Base-by-base conservation (phyloP, 2,329 filamentous ascomycete genomes). In the Macroventuria anomochaeta region DNA sequence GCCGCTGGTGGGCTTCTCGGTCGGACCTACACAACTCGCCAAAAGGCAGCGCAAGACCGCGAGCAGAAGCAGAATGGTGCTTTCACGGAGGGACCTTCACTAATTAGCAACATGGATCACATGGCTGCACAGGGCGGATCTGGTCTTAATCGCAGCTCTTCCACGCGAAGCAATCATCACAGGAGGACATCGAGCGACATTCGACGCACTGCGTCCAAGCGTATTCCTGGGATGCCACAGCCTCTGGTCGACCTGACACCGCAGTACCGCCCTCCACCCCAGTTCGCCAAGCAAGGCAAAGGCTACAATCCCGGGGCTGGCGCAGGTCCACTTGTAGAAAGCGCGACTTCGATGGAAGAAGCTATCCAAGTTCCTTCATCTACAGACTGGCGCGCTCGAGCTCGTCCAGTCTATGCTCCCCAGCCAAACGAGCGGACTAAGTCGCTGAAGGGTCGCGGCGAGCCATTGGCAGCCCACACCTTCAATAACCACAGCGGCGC, bases 181-280 rank as follows among this genome's bases (percentile, higher is more conserved):
- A 50, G 60, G 34, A 65, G 66, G 15, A 64, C 64, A 2, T 75
- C 75, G 20, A 67, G 71, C 32, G 73, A 77, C 50, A 67, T 81
- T 4, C 72, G 74, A 33, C 77, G 80, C 42, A 77, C 77, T n/a
- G 73, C 71, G n/a, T 83, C 82, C 2, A 74, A 67, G 40, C 71
- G 72, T 6, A 68, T 73, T 20, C 65, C 63, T 26, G 64, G 61
- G 7, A 76, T 72, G 63, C 79, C 80, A 2, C 85, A 85, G 57
- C 88, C 89, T 1, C 79, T 92, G 5, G 75, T 92, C 25, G 88
- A 90, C 64, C 79, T 91, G 33, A 86, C 85, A 0, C 85, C 86
- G 0, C 78, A 80, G 41, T 88, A 87, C 65, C 79, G 82, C 42
- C 86, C 89, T 57, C 81, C 86, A 6, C 87, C 87, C 15, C 80